These are phyloP conservation scores for Coprinopsis sp. DNA, from an alignment of 768 basidiomycete genomes.

Conservation along the genomic window DNA sequence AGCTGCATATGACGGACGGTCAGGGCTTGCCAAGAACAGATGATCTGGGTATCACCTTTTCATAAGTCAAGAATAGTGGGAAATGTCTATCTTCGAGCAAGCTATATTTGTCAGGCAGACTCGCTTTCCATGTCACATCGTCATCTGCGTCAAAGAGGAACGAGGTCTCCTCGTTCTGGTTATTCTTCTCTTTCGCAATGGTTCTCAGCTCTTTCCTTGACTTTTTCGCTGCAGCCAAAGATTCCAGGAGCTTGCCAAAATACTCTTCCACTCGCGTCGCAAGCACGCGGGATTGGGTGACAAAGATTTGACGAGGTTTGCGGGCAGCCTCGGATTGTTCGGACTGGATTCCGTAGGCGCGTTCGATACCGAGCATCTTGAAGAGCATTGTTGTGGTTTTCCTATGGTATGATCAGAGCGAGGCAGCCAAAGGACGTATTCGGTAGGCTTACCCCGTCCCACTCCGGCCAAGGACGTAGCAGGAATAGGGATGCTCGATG, in stretches of 20 bases:
- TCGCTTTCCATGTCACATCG: conserved; percentile 10
- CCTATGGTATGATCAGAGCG: conserved; percentile 25
- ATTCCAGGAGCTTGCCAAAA: conserved; percentile 27
- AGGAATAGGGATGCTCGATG: conserved; percentile 54
- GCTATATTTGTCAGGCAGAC: conserved; percentile 8
- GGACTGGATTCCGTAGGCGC: conserved; percentile 40
- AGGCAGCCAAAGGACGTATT: not conserved
- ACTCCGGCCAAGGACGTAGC: conserved; percentile 65
- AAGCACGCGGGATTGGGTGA: conserved; percentile 64
- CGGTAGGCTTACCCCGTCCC: conserved; percentile 64
- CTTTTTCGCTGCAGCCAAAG: conserved; percentile 6
- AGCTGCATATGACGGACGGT: conserved; percentile 32
- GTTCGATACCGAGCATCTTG: conserved; percentile 68
- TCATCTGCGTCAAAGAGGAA: conserved; percentile 7
- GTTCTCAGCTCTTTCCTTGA: conserved; percentile 8
- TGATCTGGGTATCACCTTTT: conserved; percentile 37
- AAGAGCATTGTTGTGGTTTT: conserved; percentile 77
- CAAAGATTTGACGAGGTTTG: conserved; percentile 64
- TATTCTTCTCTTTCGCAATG: conserved; percentile 5
- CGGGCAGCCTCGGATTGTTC: conserved; percentile 19
- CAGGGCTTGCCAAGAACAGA: not conserved
- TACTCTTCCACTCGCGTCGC: conserved; percentile 70
- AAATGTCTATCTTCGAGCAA: conserved; percentile 46
- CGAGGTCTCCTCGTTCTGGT: conserved; percentile 4
- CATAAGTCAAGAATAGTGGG: conserved; percentile 65